A percentile compares a stretch with the other conserved stretches of the same genome.
Conservation (phyloP, 768 basidiomycete genomes). For the Chalciporus sphaerocephalus region DNA sequence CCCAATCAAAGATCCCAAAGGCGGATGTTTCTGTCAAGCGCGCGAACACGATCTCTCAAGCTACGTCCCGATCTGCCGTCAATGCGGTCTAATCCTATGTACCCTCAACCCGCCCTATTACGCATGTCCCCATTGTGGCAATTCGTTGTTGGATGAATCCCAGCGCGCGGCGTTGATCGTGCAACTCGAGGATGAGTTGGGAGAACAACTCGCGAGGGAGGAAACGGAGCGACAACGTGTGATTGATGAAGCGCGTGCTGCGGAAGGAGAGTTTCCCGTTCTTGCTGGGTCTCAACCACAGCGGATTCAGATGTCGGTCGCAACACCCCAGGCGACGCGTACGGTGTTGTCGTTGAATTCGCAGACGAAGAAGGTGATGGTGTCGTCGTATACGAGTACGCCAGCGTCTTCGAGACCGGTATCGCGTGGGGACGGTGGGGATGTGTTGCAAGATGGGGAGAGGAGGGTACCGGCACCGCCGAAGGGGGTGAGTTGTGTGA, state of each 20-base stretch:
- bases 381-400: slow-evolving; percentile 47
- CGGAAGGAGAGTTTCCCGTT: slow-evolving; percentile 60
- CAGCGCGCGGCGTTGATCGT: slow-evolving; percentile 36
- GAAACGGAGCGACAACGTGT: slow-evolving; percentile 44
- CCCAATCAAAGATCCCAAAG: slow-evolving; percentile 47
- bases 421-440: slow-evolving; percentile 23
- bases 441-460: slow-evolving; percentile 27
- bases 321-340: slow-evolving; percentile 40
- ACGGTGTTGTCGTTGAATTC: slow-evolving; percentile 58
- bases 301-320: slow-evolving; percentile 12
- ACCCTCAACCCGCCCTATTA: slow-evolving; percentile 49
- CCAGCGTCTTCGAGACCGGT: slow-evolving; percentile 33
- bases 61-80: slow-evolving; percentile 50
- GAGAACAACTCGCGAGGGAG: slow-evolving; percentile 43
- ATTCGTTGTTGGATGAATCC: slow-evolving; percentile 34
- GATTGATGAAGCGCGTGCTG: slow-evolving; percentile 44
- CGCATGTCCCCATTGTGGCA: slow-evolving; percentile 52
- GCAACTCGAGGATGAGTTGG: slow-evolving; percentile 44
- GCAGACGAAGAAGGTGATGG: slow-evolving; percentile 46
- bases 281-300: slow-evolving; percentile 29
- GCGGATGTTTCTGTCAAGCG: slow-evolving; percentile 71
- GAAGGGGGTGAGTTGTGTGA: slow-evolving; percentile 35
- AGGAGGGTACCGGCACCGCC: slow-evolving; percentile 41
- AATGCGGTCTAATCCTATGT: slow-evolving; percentile 64
- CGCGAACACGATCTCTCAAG: slow-evolving; percentile 53